A percentile compares a stretch with the other conserved stretches of the same genome.
phyloP scores from a whole-genome alignment of 768 basidiomycete species.

The Tylopilus cervinicoccineus region DNA sequence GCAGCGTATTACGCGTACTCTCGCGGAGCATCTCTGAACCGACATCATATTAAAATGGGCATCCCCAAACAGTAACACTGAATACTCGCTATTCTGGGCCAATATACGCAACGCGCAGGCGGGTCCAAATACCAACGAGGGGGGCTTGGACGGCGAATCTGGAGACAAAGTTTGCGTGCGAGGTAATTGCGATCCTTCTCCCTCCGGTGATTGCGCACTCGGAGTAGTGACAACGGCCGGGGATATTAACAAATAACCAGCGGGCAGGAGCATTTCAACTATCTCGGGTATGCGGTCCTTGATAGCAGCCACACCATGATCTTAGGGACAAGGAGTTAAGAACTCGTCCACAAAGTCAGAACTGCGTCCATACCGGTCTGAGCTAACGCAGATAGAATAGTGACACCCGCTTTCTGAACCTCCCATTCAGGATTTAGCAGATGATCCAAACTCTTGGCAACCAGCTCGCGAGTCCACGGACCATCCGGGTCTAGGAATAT shows the following conservation, averaged over 20 bases:
- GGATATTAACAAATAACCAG: neutral
- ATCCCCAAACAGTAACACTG: neutral
- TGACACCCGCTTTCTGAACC: constrained; percentile 21
- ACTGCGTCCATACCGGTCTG: constrained; percentile 11
- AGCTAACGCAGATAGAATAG: constrained; percentile 20
- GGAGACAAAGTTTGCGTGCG: neutral
- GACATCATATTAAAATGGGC: neutral
- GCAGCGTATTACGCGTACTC: neutral
- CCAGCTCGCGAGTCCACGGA: constrained; percentile 9
- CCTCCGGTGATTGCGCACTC: too few relatives aligned
- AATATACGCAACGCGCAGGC: constrained; percentile 16
- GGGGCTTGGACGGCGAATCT: neutral
- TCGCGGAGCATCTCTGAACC: constrained; percentile 11
- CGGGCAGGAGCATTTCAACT: neutral
- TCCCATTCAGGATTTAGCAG: constrained; percentile 9
- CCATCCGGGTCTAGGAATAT: constrained; percentile 1
- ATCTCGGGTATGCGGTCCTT: neutral
- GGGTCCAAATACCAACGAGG: constrained; percentile 20
- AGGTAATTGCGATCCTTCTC: neutral
- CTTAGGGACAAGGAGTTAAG: neutral
- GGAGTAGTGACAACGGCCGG: too few relatives aligned
- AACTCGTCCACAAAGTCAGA: neutral
- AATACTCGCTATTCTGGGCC: constrained; percentile 10
- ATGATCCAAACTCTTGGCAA: constrained; percentile 7
- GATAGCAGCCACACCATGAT: neutral